Percentiles rank a stretch among this genome's conserved stretches.
Evolutionary conservation across 1,139 yeast genomes (phyloP).

Genomic region (Debaryomycetaceae sp.): DNA sequence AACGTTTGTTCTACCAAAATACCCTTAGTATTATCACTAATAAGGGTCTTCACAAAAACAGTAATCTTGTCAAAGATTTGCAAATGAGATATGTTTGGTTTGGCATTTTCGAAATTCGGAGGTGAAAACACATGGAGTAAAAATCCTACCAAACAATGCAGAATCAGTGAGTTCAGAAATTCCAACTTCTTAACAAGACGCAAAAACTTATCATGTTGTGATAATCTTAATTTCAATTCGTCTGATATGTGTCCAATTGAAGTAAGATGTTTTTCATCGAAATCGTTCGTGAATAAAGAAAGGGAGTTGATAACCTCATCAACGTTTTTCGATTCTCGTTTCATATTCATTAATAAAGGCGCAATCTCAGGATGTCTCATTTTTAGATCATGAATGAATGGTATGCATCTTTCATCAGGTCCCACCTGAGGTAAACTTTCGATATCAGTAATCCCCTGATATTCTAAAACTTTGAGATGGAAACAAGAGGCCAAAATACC

Average conservation of each 20-base stretch:
- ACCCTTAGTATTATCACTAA: slow-evolving; percentile 3
- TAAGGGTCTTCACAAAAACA: slow-evolving; percentile 12
- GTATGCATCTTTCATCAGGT: slow-evolving; percentile 1
- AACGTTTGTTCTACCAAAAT: slow-evolving; percentile 3
- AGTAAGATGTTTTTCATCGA: not conserved
- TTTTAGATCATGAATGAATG: slow-evolving; percentile 6
- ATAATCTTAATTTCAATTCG: not conserved
- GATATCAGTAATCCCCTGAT: not conserved
- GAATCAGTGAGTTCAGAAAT: not conserved
- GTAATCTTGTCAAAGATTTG: slow-evolving; percentile 21
- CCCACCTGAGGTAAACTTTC: not conserved
- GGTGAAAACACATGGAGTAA: not conserved
- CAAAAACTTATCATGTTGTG: not conserved
- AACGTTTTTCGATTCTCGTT: not conserved
- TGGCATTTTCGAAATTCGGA: not conserved
- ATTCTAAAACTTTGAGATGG: slow-evolving; percentile 1
- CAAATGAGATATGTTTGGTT: slow-evolving; percentile 17
- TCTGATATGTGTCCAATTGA: not conserved
- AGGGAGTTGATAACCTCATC: not conserved
- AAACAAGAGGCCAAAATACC: slow-evolving; percentile 1
- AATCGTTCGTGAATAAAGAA: not conserved
- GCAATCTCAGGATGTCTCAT: not conserved
- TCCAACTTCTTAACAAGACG: not conserved
- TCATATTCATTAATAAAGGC: not conserved
- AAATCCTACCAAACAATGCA: not conserved